These are phyloP conservation scores for Dioscorea zingiberensis DNA, from an alignment of 106 monocot species.

Conservation along the genomic window DNA sequence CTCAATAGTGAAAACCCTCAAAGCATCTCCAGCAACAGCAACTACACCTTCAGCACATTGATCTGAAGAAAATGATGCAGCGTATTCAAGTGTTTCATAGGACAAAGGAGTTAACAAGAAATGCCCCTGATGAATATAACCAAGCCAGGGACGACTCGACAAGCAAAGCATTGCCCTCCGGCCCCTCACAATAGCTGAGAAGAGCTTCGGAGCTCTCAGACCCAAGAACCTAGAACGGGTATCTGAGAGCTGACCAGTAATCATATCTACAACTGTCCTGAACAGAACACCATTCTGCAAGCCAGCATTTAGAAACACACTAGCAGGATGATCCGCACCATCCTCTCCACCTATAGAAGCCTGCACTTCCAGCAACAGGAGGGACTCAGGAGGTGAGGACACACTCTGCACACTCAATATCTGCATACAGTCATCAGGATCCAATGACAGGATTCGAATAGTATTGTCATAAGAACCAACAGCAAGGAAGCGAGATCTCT, in stretches of 20 bases:
- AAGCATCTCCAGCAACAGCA: conserved; percentile 83
- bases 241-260: conserved; percentile 94
- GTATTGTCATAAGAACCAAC: conserved; percentile 97
- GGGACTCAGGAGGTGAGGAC: conserved; percentile 93
- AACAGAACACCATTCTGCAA: conserved; percentile 95
- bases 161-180: conserved; percentile 90
- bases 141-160: conserved; percentile 96
- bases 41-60: conserved; percentile 99
- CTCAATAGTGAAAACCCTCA: conserved; percentile 94
- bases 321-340: conserved; percentile 97
- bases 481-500: conserved; percentile 92
- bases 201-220: conserved; percentile 85
- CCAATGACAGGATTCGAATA: conserved; percentile 86
- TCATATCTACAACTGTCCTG: conserved; percentile 95
- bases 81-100: conserved; percentile 88
- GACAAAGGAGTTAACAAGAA: conserved; percentile 88
- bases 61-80: conserved; percentile 94
- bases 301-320: conserved; percentile 96
- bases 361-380: conserved; percentile 88
- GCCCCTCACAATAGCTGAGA: conserved; percentile 80
- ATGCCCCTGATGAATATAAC: conserved; percentile 96
- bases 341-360: conserved; percentile 97
- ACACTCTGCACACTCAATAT: conserved; percentile 92
- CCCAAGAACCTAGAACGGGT: conserved; percentile 88
- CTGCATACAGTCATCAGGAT: conserved; percentile 99